Evolutionary conservation across 371 early-diverging fungal genomes (phyloP).

Genomic region (Conidiobolus incongruus): DNA sequence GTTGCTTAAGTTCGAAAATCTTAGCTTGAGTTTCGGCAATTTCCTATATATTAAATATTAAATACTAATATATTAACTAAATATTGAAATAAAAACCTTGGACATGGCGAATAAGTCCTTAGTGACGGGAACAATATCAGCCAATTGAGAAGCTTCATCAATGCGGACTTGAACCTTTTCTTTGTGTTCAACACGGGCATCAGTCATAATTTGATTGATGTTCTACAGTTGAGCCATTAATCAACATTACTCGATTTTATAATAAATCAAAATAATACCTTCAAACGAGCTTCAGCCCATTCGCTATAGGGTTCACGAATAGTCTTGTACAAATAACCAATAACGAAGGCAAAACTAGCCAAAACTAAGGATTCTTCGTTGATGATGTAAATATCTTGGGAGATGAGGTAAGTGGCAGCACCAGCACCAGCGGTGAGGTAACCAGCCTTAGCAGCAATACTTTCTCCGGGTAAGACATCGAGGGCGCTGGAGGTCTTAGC

Average conservation of each 20-base stretch:
- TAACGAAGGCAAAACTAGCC: constrained; percentile 43
- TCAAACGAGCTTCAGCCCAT: constrained; percentile 64
- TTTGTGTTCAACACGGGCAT: constrained; percentile 85
- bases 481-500: constrained; percentile 64
- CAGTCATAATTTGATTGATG: constrained; percentile 51
- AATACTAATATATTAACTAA: not conserved
- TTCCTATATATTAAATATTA: constrained; percentile 14
- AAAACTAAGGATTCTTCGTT: constrained; percentile 84
- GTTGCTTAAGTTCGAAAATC: constrained; percentile 84
- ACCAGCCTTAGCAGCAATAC: constrained; percentile 68
- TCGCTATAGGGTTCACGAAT: constrained; percentile 68
- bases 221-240: constrained; percentile 12
- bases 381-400: constrained; percentile 90
- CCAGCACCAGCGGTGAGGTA: constrained; percentile 67
- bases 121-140: constrained; percentile 81
- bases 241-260: constrained; percentile 1
- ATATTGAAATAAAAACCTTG: constrained; percentile 27
- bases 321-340: constrained; percentile 43
- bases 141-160: constrained; percentile 70
- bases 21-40: constrained; percentile 81
- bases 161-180: constrained; percentile 68
- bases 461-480: constrained; percentile 77
- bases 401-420: constrained; percentile 65
- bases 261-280: constrained; percentile 15
- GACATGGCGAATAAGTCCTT: constrained; percentile 82